These are phyloP conservation scores for Colletotrichum higginsianum DNA, from an alignment of 2,329 filamentous ascomycete genomes.

Conservation along the genomic window DNA sequence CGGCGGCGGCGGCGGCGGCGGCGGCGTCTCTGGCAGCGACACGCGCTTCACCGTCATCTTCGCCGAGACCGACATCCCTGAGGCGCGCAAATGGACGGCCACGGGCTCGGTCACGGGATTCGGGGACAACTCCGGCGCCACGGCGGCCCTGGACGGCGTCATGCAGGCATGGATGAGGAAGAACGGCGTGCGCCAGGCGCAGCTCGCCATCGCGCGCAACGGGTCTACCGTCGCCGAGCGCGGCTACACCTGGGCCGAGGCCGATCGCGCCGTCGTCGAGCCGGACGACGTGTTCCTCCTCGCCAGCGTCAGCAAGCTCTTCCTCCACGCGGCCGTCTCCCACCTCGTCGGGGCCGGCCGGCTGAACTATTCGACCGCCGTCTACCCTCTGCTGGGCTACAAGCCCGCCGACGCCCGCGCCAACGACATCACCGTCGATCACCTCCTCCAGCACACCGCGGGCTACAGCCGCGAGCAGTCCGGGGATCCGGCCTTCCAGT, in stretches of 20 bases:
- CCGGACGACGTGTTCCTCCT: constrained; percentile 40
- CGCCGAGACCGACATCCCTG: constrained; percentile 32
- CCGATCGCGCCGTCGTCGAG: constrained; percentile 30
- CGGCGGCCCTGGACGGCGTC: constrained; percentile 13
- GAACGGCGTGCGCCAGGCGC: constrained; percentile 42
- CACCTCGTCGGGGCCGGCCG: constrained; percentile 34
- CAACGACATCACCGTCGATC: constrained; percentile 37
- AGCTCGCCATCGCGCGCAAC: constrained; percentile 37
- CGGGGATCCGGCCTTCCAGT: constrained; percentile 30
- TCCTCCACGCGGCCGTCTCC: constrained; percentile 38
- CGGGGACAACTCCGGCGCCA: constrained; percentile 18
- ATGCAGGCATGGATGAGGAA: constrained; percentile 37
- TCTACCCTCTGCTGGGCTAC: constrained; percentile 36
- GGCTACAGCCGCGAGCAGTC: constrained; percentile 35
- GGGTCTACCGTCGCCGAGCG: constrained; percentile 35
- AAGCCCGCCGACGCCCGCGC: constrained; percentile 27
- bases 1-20: too few species aligned
- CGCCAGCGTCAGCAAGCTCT: constrained; percentile 43
- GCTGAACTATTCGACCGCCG: constrained; percentile 22
- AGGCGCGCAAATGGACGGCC: constrained; percentile 31
- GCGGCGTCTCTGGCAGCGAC: constrained; percentile 6
- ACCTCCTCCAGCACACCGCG: constrained; percentile 33
- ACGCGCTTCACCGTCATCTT: constrained; percentile 40
- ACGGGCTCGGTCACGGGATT: constrained; percentile 32
- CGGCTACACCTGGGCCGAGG: constrained; percentile 43